Conservation (phyloP, 192 early-diverging fungal species). For the Geranomyces michiganensis region DNA sequence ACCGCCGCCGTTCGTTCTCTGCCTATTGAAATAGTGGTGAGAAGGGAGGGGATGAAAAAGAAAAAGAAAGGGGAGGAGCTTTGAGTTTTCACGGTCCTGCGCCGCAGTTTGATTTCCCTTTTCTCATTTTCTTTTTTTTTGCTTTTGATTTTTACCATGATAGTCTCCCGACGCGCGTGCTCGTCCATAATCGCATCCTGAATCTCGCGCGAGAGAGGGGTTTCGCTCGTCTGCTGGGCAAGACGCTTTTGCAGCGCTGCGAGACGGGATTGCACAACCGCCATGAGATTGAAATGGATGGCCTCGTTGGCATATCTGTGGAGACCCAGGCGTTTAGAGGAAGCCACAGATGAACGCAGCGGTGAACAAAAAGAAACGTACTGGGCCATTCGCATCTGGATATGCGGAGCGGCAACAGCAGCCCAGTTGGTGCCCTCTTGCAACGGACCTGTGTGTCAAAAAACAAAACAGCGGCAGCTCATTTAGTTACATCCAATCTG, state of each 20-base stretch:
- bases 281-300: conserved; percentile 34
- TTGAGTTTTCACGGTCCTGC: too few relatives aligned
- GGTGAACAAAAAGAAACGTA: too few relatives aligned
- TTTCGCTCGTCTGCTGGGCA: not conserved
- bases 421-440: conserved; percentile 9
- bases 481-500: too few relatives aligned
- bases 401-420: conserved; percentile 5
- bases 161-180: not conserved
- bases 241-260: conserved; percentile 1
- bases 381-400: conserved; percentile 18
- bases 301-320: conserved; percentile 30
- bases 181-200: not conserved
- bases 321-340: not conserved
- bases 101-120: too few relatives aligned
- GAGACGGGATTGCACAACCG: conserved; percentile 10
- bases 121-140: too few relatives aligned
- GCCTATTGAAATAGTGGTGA: conserved; percentile 13
- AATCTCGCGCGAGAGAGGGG: not conserved
- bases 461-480: too few relatives aligned
- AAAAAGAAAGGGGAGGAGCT: too few relatives aligned
- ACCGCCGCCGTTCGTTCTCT: conserved; percentile 28
- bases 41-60: too few relatives aligned
- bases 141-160: conserved; percentile 15
- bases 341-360: too few relatives aligned
- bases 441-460: not conserved